phyloP scores from a whole-genome alignment of 352 stramenopile species.

The Globisporangium parvum region DNA sequence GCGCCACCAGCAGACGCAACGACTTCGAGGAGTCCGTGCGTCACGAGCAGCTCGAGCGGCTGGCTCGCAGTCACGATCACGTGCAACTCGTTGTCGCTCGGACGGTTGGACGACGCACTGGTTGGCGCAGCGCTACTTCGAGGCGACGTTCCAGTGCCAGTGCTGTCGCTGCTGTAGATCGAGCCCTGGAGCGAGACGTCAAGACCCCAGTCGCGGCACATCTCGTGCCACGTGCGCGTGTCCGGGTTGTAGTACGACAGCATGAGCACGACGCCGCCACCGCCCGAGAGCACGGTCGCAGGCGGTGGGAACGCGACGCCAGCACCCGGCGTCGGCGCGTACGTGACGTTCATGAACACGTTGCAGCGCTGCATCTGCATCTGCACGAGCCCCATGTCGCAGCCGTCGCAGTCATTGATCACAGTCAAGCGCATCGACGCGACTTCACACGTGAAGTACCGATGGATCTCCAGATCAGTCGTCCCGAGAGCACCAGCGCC shows the following conservation, averaged over 20 bases:
- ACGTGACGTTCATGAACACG: slow-evolving; percentile 70
- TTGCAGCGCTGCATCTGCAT: slow-evolving; percentile 65
- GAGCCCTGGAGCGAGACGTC: slow-evolving; percentile 61
- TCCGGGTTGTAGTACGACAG: slow-evolving; percentile 83
- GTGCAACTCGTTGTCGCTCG: slow-evolving; percentile 57
- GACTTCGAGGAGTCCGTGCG: slow-evolving; percentile 71
- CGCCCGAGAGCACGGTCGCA: slow-evolving; percentile 56
- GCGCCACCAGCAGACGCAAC: slow-evolving; percentile 68
- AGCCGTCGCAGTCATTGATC: slow-evolving; percentile 84
- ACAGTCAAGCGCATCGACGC: slow-evolving; percentile 60
- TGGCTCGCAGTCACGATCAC: slow-evolving; percentile 67
- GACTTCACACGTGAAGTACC: slow-evolving; percentile 74
- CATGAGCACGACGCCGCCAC: slow-evolving; percentile 50
- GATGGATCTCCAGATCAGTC: slow-evolving; percentile 43
- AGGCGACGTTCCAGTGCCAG: background rate
- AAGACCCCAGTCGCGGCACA: slow-evolving; percentile 73
- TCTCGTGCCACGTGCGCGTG: slow-evolving; percentile 72
- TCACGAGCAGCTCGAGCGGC: slow-evolving; percentile 68
- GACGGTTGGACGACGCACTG: slow-evolving; percentile 3
- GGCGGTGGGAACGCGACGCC: slow-evolving; percentile 17
- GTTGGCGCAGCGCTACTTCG: background rate
- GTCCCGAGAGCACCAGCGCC: background rate
- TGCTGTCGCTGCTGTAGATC: slow-evolving; percentile 11
- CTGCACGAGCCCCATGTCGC: slow-evolving; percentile 81
- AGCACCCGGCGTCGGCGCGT: slow-evolving; percentile 18